phyloP scores from a whole-genome alignment of 441 rosid genomes.

The Hura crepitans region DNA sequence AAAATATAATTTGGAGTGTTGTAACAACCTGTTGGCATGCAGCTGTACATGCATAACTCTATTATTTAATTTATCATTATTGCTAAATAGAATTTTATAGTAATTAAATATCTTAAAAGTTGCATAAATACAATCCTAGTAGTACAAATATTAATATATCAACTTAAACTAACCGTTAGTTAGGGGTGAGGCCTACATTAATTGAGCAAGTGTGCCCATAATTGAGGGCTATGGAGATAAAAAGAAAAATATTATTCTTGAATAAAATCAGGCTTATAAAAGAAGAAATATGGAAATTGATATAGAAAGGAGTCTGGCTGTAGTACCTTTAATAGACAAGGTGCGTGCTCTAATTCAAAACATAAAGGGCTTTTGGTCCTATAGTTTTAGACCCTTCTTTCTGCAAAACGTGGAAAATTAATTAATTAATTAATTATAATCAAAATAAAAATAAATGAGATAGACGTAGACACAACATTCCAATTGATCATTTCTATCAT shows the following conservation, averaged over 20 bases:
- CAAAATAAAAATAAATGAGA: no score
- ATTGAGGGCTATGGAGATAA: background rate
- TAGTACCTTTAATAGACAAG: slow-evolving; percentile 46
- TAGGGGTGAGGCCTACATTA: slow-evolving; percentile 13
- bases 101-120: no score
- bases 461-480: slow-evolving; percentile 23
- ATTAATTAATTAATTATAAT: no score
- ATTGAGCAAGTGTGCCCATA: slow-evolving; percentile 12
- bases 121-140: background rate
- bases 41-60: background rate
- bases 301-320: slow-evolving; percentile 34
- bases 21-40: background rate
- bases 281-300: slow-evolving; percentile 27
- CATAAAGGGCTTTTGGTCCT: slow-evolving; percentile 28
- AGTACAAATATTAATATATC: background rate
- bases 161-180: slow-evolving; percentile 1
- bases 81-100: background rate
- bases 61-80: slow-evolving; percentile 2
- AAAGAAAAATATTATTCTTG: background rate
- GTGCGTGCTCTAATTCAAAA: slow-evolving; percentile 33
- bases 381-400: slow-evolving; percentile 22
- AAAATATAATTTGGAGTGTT: background rate
- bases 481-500: slow-evolving; percentile 9
- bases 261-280: slow-evolving; percentile 21
- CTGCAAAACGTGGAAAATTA: no score